Evolutionary conservation across 2,329 filamentous ascomycete genomes (phyloP).

Genomic region (Penicillium sp.): DNA sequence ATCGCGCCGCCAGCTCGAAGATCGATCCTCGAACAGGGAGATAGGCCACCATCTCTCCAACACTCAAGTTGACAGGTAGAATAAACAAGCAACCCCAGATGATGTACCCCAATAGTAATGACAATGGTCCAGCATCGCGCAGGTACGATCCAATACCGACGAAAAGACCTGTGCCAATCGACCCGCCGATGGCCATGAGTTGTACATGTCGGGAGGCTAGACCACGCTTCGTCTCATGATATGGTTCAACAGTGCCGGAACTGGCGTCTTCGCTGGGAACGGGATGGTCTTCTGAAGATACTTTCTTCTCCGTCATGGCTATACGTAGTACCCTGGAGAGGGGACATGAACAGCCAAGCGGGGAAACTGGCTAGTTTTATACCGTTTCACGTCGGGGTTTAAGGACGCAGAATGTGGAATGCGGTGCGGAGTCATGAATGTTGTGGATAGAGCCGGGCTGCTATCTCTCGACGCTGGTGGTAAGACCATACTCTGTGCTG

Average conservation of each 20-base stretch:
- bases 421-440: conserved; percentile 6
- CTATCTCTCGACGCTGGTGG: conserved; percentile 3
- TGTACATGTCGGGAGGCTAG: conserved; percentile 42
- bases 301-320: conserved; percentile 24
- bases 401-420: conserved; percentile 1
- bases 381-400: conserved; percentile 7
- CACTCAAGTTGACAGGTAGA: conserved; percentile 31
- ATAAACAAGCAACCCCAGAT: conserved; percentile 35
- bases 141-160: conserved; percentile 37
- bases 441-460: conserved; percentile 7
- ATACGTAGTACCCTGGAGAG: neutral
- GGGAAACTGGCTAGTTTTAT: conserved; percentile 14
- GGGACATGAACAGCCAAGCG: neutral
- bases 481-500: neutral
- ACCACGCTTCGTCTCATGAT: conserved; percentile 30
- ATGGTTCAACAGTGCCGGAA: conserved; percentile 14
- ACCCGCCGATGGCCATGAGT: conserved; percentile 42
- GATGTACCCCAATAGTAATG: conserved; percentile 37
- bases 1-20: conserved; percentile 48
- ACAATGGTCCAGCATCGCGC: conserved; percentile 33
- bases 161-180: conserved; percentile 37
- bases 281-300: conserved; percentile 9
- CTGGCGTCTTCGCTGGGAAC: conserved; percentile 14
- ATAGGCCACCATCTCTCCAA: conserved; percentile 32
- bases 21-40: conserved; percentile 47